Evolutionary conservation across 73 alveolate genomes (phyloP).

Genomic region (Paramecium sonneborni): DNA sequence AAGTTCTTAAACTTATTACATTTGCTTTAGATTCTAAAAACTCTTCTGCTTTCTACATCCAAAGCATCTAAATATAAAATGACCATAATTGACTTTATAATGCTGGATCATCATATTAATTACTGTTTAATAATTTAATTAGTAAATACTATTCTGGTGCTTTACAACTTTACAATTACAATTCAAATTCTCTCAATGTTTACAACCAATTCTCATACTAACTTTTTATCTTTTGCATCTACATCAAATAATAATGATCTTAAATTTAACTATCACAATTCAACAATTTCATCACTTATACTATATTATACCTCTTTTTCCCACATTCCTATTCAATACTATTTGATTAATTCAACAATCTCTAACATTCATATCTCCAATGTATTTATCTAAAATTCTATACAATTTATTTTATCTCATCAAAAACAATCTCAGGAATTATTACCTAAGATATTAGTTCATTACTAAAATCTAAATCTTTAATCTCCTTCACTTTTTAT

Average conservation of each 20-base stretch:
- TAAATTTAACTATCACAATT: neutral
- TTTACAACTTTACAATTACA: neutral
- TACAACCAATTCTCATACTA: neutral
- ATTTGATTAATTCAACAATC: neutral
- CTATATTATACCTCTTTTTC: neutral
- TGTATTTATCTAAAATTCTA: neutral
- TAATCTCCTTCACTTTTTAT: neutral
- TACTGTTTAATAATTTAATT: neutral
- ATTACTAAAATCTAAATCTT: neutral
- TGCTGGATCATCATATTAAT: neutral
- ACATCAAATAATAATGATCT: neutral
- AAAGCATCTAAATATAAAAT: neutral
- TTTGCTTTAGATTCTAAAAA: neutral
- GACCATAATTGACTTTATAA: neutral
- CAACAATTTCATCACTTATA: neutral
- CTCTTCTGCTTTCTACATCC: constrained; percentile 9
- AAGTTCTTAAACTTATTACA: neutral
- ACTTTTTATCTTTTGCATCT: neutral
- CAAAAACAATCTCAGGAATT: neutral
- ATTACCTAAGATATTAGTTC: neutral
- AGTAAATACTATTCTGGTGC: neutral
- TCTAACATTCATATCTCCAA: neutral
- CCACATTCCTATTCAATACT: neutral
- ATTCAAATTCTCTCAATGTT: neutral
- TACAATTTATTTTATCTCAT: neutral